Conservation (phyloP, 805 yeast genomes). For the Suhomyces sp. region DNA sequence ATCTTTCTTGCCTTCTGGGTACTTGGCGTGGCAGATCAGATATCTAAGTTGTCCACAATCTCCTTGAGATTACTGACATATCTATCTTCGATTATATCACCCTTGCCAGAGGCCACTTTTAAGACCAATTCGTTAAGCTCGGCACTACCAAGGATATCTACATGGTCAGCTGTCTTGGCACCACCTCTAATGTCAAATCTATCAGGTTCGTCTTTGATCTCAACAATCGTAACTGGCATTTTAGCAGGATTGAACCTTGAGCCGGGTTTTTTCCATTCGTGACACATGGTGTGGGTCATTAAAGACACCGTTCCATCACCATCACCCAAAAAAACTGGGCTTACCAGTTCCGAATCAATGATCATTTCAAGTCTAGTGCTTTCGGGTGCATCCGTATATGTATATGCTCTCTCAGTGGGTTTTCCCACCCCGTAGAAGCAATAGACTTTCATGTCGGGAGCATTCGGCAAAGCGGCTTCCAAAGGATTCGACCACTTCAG, state of each 20-base stretch:
- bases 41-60: conserved; percentile 57
- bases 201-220: conserved; percentile 91
- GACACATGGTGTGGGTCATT: conserved; percentile 85
- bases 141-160: conserved; percentile 91
- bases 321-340: conserved; percentile 77
- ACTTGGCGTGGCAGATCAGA: too few species aligned
- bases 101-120: conserved; percentile 78
- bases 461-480: conserved; percentile 87
- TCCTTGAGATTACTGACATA: conserved; percentile 56
- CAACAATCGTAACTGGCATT: conserved; percentile 73
- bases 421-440: conserved; percentile 97
- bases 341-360: conserved; percentile 59
- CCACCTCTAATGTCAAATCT: conserved; percentile 95
- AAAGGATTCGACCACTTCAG: conserved; percentile 92
- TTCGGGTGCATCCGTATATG: conserved; percentile 64
- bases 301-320: conserved; percentile 96
- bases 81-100: conserved; percentile 60
- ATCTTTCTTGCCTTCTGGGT: too few species aligned
- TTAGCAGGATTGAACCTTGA: conserved; percentile 79
- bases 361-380: conserved; percentile 59
- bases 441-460: conserved; percentile 85
- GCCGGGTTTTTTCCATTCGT: conserved; percentile 72
- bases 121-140: conserved; percentile 84
- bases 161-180: conserved; percentile 96
- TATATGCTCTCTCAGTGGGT: conserved; percentile 91